Conservation (phyloP, 768 basidiomycete genomes). For the Leucocoprinus leucothites region DNA sequence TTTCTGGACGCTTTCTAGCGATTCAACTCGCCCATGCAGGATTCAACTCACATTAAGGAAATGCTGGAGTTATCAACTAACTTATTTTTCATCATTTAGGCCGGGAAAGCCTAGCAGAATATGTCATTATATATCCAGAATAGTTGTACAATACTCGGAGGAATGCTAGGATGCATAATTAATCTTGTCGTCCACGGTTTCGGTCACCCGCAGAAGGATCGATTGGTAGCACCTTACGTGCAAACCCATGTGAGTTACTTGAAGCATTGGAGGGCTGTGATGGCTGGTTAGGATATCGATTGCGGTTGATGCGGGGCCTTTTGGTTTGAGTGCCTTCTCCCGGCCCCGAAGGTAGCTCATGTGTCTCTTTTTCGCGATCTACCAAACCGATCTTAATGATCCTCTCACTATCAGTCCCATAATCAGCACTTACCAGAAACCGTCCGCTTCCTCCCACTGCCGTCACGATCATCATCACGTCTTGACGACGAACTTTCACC, state of each 20-base stretch:
- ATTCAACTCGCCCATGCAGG: conserved; percentile 25
- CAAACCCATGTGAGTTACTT: conserved; percentile 37
- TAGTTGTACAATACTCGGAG: conserved; percentile 15
- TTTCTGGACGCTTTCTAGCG: conserved; percentile 10
- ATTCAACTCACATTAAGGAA: background rate
- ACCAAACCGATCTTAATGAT: background rate
- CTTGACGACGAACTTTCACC: conserved; percentile 34
- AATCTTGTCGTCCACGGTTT: conserved; percentile 55
- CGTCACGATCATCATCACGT: conserved; percentile 66
- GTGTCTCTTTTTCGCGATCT: conserved; percentile 66
- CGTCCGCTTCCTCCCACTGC: conserved; percentile 57
- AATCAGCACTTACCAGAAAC: conserved; percentile 50
- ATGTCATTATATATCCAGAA: conserved; percentile 14
- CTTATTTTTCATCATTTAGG: conserved; percentile 7
- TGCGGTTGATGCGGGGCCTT: conserved; percentile 56
- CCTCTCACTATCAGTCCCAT: background rate
- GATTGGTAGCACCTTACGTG: conserved; percentile 58
- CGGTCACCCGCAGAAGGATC: conserved; percentile 62
- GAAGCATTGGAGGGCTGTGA: conserved; percentile 15
- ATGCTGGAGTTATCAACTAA: conserved; percentile 9
- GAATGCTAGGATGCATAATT: conserved; percentile 21
- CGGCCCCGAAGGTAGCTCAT: conserved; percentile 29
- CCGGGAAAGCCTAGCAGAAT: background rate
- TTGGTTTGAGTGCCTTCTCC: conserved; percentile 44
- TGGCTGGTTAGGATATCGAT: conserved; percentile 36